Conservation (phyloP, 345 rosid genomes). For the Rhizophora mangle region DNA sequence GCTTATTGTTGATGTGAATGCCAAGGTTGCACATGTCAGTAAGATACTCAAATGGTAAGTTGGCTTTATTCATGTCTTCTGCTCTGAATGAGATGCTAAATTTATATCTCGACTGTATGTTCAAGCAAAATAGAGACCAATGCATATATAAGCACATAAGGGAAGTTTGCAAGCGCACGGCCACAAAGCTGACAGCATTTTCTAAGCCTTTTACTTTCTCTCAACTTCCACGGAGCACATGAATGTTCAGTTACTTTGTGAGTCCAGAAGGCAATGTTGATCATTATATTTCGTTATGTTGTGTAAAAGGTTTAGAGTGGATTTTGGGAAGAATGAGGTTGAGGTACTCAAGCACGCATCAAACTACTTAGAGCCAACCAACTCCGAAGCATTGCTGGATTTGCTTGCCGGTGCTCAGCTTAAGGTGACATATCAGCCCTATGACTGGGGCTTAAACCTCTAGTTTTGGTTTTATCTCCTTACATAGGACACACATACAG, state of each 20-base stretch:
- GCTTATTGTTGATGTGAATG: conserved; percentile 49
- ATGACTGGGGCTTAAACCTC: conserved; percentile 75
- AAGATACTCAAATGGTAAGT: conserved; percentile 72
- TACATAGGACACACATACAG: conserved; percentile 6
- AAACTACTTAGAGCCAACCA: conserved; percentile 62
- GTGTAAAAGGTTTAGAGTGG: conserved; percentile 60
- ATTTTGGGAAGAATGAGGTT: conserved; percentile 70
- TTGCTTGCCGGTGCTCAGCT: conserved; percentile 54
- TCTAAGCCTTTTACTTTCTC: too few relatives aligned
- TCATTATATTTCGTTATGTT: not conserved
- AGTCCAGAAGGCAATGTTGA: too few relatives aligned
- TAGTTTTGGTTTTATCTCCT: conserved; percentile 26
- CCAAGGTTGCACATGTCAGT: conserved; percentile 51
- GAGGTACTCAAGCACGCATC: conserved; percentile 75
- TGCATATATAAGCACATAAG: too few relatives aligned
- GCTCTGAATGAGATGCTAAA: not conserved
- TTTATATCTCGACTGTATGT: too few relatives aligned
- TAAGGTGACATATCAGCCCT: conserved; percentile 69
- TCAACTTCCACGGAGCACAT: too few relatives aligned
- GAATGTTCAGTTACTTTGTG: too few relatives aligned
- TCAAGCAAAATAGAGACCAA: too few relatives aligned
- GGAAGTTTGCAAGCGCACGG: too few relatives aligned
- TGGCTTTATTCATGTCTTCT: not conserved
- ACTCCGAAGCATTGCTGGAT: conserved; percentile 60
- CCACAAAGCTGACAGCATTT: too few relatives aligned